Conservation (phyloP, 1,284 basidiomycete species). For the Fomitiporia mediterranea region DNA sequence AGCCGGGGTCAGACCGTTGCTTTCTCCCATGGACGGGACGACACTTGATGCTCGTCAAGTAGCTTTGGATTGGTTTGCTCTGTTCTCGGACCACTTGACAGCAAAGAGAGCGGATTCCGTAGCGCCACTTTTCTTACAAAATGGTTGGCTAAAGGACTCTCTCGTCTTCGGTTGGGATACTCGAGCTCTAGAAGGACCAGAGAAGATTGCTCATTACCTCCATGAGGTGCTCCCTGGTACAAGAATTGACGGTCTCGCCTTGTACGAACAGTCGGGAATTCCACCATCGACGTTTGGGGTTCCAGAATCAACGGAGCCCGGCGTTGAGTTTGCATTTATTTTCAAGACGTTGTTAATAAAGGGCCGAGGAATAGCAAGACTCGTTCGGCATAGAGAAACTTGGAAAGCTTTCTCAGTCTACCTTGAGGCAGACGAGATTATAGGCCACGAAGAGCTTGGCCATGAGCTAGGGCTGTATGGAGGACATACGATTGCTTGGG, state of each 20-base stretch:
- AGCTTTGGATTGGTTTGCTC: neutral
- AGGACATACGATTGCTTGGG: conserved; percentile 23
- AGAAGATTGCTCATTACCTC: neutral
- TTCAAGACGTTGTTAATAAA: conserved; percentile 3
- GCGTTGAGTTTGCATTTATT: conserved; percentile 8
- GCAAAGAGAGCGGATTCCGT: neutral
- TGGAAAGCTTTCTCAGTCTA: conserved; percentile 28
- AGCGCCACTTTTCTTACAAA: neutral
- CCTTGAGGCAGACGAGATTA: conserved; percentile 29
- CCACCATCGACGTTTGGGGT: neutral
- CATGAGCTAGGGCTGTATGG: conserved; percentile 22
- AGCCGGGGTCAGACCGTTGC: neutral
- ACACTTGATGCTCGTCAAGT: neutral
- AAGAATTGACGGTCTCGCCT: neutral
- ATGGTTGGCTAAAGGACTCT: conserved; percentile 8
- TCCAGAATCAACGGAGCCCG: neutral
- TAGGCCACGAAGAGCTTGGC: conserved; percentile 30
- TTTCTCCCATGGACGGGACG: neutral
- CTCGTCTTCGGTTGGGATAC: conserved; percentile 11
- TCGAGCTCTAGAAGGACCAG: neutral
- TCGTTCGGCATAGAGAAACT: conserved; percentile 21
- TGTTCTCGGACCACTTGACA: neutral
- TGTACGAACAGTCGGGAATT: neutral
- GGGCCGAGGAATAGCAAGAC: conserved; percentile 2
- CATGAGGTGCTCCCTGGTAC: neutral